These are phyloP conservation scores for Pseudoscleropodium purum DNA, from an alignment of 225 moss, liverwort and hornwort species.

Conservation along the genomic window DNA sequence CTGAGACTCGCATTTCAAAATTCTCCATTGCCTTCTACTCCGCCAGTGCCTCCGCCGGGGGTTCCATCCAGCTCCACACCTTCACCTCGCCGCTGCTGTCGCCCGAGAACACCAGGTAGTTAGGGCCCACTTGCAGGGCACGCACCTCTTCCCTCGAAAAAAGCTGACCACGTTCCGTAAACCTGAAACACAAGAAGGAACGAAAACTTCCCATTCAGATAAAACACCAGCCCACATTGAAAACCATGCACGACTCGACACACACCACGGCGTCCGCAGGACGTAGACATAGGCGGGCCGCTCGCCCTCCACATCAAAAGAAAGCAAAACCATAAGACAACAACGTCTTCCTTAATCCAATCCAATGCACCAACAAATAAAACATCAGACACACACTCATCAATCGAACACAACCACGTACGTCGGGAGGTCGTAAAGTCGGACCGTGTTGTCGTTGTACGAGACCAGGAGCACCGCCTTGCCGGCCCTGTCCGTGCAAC, in stretches of 20 bases:
- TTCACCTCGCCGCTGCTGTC: conserved; percentile 49
- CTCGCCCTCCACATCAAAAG: background rate
- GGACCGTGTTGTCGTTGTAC: conserved; percentile 87
- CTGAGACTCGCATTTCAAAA: background rate
- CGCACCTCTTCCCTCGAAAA: conserved; percentile 68
- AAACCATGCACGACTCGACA: background rate
- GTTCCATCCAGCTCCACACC: conserved; percentile 40
- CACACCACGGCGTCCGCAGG: background rate
- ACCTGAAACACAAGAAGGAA: conserved; percentile 9
- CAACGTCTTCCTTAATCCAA: background rate
- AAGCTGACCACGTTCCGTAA: conserved; percentile 46
- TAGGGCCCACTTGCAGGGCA: conserved; percentile 42
- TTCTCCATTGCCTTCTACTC: background rate
- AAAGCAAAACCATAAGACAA: background rate
- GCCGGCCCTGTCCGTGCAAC: conserved; percentile 55
- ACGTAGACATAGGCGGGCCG: background rate
- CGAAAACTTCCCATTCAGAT: background rate
- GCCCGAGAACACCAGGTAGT: conserved; percentile 31
- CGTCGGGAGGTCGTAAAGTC: conserved; percentile 90
- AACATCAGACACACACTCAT: background rate
- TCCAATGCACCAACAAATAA: background rate
- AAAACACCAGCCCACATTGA: background rate
- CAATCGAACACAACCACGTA: conserved; percentile 11
- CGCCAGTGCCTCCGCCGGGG: conserved; percentile 4
- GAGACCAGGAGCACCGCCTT: conserved; percentile 84